A percentile compares a stretch with the other conserved stretches of the same genome.
These are phyloP conservation scores for Fragaria vesca DNA, from an alignment of 306 rosid genomes.

Conservation along the genomic window DNA sequence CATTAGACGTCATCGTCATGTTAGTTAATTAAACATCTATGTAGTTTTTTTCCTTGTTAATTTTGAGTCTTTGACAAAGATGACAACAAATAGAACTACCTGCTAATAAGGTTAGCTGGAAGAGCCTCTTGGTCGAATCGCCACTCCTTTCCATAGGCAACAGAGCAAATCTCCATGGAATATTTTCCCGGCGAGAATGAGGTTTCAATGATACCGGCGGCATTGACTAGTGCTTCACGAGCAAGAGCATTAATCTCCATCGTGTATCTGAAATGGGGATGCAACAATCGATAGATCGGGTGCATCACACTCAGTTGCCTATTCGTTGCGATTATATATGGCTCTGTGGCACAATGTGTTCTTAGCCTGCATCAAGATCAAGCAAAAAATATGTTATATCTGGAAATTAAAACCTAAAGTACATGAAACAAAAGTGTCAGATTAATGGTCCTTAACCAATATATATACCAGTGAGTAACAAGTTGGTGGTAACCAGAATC, in stretches of 20 bases:
- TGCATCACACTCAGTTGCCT: slow-evolving; percentile 84
- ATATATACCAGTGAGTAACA: slow-evolving; percentile 68
- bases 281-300: slow-evolving; percentile 71
- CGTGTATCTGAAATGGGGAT: slow-evolving; percentile 87
- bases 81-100: slow-evolving; percentile 31
- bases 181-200: slow-evolving; percentile 52
- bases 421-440: too few species aligned
- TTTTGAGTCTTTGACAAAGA: background rate
- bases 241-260: slow-evolving; percentile 91
- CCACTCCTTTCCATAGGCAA: slow-evolving; percentile 65
- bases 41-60: too few species aligned
- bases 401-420: background rate
- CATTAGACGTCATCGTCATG: background rate
- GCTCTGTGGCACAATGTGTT: slow-evolving; percentile 76
- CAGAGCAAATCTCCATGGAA: slow-evolving; percentile 51
- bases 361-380: slow-evolving; percentile 49
- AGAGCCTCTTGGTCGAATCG: slow-evolving; percentile 60
- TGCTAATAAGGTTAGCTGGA: slow-evolving; percentile 65
- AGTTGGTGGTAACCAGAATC: slow-evolving; percentile 85
- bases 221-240: slow-evolving; percentile 58
- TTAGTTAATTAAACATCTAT: background rate
- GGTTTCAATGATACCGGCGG: slow-evolving; percentile 54
- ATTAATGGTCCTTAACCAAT: background rate
- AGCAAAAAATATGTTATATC: too few species aligned
- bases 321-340: slow-evolving; percentile 75